Percentiles rank a stretch among this genome's conserved stretches.
phyloP scores from a whole-genome alignment of 495 filamentous ascomycete species.

The Aspergillus saccharolyticus region DNA sequence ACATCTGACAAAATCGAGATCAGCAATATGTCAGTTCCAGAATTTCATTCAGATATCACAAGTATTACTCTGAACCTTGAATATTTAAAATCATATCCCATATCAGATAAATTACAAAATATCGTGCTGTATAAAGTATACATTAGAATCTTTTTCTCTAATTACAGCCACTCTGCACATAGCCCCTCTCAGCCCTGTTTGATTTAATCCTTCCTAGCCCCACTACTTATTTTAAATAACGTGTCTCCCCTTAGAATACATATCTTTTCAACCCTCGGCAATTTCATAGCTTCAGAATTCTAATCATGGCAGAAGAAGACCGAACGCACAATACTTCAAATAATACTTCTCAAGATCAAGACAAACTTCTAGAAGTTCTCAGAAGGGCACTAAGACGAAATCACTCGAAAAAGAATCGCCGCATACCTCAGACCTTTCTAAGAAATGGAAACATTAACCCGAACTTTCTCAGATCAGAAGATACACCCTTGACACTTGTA shows the following conservation, averaged over 20 bases:
- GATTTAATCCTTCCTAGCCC: not conserved
- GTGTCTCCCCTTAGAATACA: not conserved
- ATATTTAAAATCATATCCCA: not conserved
- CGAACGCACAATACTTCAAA: not conserved
- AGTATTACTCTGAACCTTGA: not conserved
- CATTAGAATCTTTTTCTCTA: not conserved
- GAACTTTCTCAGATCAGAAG: not conserved
- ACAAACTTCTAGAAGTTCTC: not conserved
- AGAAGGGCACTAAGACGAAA: not conserved
- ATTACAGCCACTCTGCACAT: not conserved
- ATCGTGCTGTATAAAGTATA: not conserved
- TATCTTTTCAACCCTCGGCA: not conserved
- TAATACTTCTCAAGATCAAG: not conserved
- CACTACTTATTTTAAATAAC: not conserved
- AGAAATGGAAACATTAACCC: not conserved
- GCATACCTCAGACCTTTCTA: not conserved
- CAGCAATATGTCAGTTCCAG: not conserved
- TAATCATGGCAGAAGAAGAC: not conserved
- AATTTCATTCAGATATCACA: not conserved
- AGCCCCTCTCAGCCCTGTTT: not conserved
- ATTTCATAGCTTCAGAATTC: not conserved
- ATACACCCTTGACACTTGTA: not conserved
- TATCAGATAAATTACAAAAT: not conserved
- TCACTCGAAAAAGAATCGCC: not conserved
- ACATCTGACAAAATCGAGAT: not conserved